These are phyloP conservation scores for Cornus controversa DNA, from an alignment of 148 eudicot genomes.

Conservation along the genomic window DNA sequence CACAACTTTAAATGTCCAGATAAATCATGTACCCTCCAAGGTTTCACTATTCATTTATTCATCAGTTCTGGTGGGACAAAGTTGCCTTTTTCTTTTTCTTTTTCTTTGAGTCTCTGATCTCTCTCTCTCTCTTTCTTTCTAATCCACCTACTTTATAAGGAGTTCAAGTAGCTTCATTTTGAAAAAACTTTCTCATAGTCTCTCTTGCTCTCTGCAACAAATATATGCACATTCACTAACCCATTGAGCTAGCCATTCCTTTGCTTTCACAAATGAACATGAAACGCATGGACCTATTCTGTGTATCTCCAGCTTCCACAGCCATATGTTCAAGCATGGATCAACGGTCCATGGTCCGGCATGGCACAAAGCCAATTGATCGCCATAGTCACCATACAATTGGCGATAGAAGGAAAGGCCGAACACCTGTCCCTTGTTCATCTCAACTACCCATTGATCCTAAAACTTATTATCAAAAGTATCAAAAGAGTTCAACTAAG, in stretches of 20 bases:
- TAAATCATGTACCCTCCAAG: slow-evolving; percentile 27
- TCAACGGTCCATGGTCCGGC: slow-evolving; percentile 45
- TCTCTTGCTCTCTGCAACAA: too few species aligned
- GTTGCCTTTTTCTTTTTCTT: not conserved
- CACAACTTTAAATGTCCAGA: slow-evolving; percentile 32
- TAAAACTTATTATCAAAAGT: slow-evolving; percentile 31
- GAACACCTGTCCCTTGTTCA: slow-evolving; percentile 48
- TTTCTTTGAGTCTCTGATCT: not conserved
- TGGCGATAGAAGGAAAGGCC: slow-evolving; percentile 3
- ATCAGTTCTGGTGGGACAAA: slow-evolving; percentile 10
- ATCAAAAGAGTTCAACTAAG: slow-evolving; percentile 29
- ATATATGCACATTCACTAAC: not conserved
- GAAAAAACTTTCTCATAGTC: slow-evolving; percentile 5
- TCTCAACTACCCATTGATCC: slow-evolving; percentile 70
- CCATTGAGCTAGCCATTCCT: not conserved
- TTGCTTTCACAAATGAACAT: slow-evolving; percentile 39
- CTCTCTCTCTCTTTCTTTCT: slow-evolving; percentile 5
- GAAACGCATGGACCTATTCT: slow-evolving; percentile 65
- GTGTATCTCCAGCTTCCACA: slow-evolving; percentile 88
- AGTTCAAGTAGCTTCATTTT: slow-evolving; percentile 18
- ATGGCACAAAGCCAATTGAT: slow-evolving; percentile 37
- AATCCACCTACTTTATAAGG: slow-evolving; percentile 28
- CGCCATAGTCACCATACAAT: slow-evolving; percentile 26
- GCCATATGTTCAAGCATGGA: slow-evolving; percentile 77
- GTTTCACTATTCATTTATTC: not conserved